Evolutionary conservation across 2,329 filamentous ascomycete genomes (phyloP).

Genomic region (Chaetomium globosum): DNA sequence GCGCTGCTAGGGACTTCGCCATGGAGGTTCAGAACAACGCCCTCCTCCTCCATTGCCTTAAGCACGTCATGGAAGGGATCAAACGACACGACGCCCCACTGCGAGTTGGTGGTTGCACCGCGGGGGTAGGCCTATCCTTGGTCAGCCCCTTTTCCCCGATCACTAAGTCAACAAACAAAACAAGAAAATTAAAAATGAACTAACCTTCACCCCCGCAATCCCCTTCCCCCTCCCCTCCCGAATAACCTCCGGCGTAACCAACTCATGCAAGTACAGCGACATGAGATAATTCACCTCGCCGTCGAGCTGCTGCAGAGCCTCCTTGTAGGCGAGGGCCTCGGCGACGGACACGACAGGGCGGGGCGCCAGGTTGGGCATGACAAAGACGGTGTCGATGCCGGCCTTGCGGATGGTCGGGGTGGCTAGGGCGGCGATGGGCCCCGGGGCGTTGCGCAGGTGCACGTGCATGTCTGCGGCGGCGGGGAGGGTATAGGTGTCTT

Average conservation of each 20-base stretch:
- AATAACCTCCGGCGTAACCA: slow-evolving; percentile 50
- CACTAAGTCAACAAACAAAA: background rate
- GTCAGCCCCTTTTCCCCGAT: slow-evolving; percentile 6
- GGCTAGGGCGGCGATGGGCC: slow-evolving; percentile 62
- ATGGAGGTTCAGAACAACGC: slow-evolving; percentile 76
- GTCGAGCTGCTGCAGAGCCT: slow-evolving; percentile 61
- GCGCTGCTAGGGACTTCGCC: slow-evolving; percentile 67
- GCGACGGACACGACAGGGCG: slow-evolving; percentile 61
- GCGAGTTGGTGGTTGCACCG: slow-evolving; percentile 67
- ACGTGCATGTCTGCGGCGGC: slow-evolving; percentile 70
- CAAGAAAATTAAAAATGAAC: slow-evolving; percentile 1
- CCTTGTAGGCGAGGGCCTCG: slow-evolving; percentile 67
- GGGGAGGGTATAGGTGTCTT: slow-evolving; percentile 55
- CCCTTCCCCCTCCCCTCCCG: slow-evolving; percentile 72
- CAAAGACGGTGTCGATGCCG: slow-evolving; percentile 66
- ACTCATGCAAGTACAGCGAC: slow-evolving; percentile 59
- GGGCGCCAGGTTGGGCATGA: slow-evolving; percentile 66
- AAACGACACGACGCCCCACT: slow-evolving; percentile 69
- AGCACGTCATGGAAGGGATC: slow-evolving; percentile 78
- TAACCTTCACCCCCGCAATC: slow-evolving; percentile 68
- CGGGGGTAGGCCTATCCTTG: slow-evolving; percentile 35
- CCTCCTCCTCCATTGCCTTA: slow-evolving; percentile 82
- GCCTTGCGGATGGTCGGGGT: slow-evolving; percentile 57
- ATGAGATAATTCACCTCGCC: slow-evolving; percentile 70
- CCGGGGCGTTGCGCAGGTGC: slow-evolving; percentile 65